Base-by-base conservation (phyloP, 1,284 basidiomycete genomes). In the Papiliotrema flavescens region DNA sequence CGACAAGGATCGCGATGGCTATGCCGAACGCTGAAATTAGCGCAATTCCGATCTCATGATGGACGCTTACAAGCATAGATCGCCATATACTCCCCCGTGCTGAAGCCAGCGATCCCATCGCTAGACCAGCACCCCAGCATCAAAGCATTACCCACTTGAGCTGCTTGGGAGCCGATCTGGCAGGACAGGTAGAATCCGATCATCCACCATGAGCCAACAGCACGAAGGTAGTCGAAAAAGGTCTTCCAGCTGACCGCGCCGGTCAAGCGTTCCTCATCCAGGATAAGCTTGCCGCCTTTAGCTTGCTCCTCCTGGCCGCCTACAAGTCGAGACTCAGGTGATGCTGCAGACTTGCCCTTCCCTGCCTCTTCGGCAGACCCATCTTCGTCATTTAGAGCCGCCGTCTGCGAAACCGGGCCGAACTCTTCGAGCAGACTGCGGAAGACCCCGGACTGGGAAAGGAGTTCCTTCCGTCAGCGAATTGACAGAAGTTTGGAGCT, bases 221-320 rank as follows among this genome's bases (percentile, higher is more conserved):
- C 53, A 15, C 37, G 44, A n/a, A 62, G 19, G 45, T 64, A 70
- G 2, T 49, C 52, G 0, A 26, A 32, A 53, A 72, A 73, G 13
- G 65, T 60, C 0, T 49, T 44, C 53, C 62, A 64, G 1, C 64
- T 54, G 7, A 75, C 59, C 0, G 66, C 47, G 4, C 71, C 71
- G 0, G 60, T 70, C 17, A 62, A 55, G 23, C 70, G 60, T 47
- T 71, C 70, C 51, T 75, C 73, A 2, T 64, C 61, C 20, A 61
- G 77, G 26, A 88, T 76, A 66, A 86, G 85, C 19, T 73, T 78
- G 5, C 76, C 76, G 32, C 87, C 82, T 48, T 54, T 49, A n/a
- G 28, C 23, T 36, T 57, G 46, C 3, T 41, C 39, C 23, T 47
- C 40, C 1, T 51, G 23, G 23, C 34, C 49, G 14, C 60, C 24